phyloP scores from a whole-genome alignment of 768 basidiomycete species.

The Infundibulicybe gibba region DNA sequence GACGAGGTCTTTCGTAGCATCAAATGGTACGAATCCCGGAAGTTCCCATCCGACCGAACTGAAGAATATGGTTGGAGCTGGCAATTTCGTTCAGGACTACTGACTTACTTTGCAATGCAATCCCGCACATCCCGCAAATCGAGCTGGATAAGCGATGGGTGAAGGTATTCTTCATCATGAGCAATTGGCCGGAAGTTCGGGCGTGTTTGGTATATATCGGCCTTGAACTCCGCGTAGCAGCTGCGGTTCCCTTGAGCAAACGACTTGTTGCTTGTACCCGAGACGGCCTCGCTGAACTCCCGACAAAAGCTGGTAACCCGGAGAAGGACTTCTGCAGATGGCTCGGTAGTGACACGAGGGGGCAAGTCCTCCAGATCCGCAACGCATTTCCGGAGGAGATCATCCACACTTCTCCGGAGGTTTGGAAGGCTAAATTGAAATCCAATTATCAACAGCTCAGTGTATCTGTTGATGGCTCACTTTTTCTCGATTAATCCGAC shows the following conservation, averaged over 20 bases:
- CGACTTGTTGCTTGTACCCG: conserved; percentile 27
- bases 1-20: conserved; percentile 25
- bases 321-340: conserved; percentile 40
- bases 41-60: conserved; percentile 37
- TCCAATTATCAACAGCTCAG: neutral
- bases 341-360: conserved; percentile 27
- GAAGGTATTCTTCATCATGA: no score
- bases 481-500: conserved; percentile 46
- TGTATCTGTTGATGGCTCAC: conserved; percentile 29
- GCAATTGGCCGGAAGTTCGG: no score
- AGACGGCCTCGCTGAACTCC: conserved; percentile 26
- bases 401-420: conserved; percentile 34
- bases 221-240: conserved; percentile 27
- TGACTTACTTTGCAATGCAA: conserved; percentile 23
- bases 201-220: conserved; percentile 29
- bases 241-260: conserved; percentile 31
- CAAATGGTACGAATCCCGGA: conserved; percentile 28
- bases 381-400: conserved; percentile 30
- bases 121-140: conserved; percentile 19
- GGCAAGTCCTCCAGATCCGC: conserved; percentile 38
- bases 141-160: neutral
- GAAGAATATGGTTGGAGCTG: neutral
- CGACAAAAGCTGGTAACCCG: conserved; percentile 43
- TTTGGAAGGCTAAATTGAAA: conserved; percentile 38
- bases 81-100: neutral